Evolutionary conservation across 805 yeast genomes (phyloP).

Genomic region (Teunomyces cretensis): DNA sequence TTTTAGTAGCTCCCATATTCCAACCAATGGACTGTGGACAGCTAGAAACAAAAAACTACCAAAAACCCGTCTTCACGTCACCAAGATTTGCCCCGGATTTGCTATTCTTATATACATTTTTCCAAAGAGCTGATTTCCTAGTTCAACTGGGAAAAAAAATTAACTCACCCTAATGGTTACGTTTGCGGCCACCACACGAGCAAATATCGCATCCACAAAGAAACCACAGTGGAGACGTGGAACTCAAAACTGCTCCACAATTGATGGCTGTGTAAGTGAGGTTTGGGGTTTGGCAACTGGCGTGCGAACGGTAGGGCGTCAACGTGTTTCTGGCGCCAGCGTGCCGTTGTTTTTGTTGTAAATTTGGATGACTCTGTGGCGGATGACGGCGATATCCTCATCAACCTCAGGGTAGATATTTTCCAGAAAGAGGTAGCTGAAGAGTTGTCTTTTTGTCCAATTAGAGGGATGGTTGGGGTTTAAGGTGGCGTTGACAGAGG

Average conservation of each 20-base stretch:
- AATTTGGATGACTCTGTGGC: conserved; percentile 12
- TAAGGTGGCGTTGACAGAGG: background rate
- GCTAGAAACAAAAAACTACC: background rate
- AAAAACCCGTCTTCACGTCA: background rate
- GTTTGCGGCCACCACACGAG: background rate
- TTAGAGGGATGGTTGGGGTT: conserved; percentile 1
- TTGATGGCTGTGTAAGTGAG: too few relatives aligned
- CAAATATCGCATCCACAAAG: background rate
- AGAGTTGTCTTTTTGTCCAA: conserved; percentile 20
- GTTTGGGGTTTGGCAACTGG: too few relatives aligned
- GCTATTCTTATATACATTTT: conserved; percentile 1
- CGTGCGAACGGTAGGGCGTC: too few relatives aligned
- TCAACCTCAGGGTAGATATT: conserved; percentile 19
- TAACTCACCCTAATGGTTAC: conserved; percentile 4
- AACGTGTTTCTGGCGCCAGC: background rate
- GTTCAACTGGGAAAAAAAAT: conserved; percentile 1
- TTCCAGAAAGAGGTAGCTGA: conserved; percentile 12
- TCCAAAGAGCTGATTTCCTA: background rate
- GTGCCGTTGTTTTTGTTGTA: conserved; percentile 7
- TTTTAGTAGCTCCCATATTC: too few relatives aligned
- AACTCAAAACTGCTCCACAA: too few relatives aligned
- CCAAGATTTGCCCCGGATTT: background rate
- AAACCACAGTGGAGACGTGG: background rate
- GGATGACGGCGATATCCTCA: conserved; percentile 13
- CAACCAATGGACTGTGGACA: too few relatives aligned